Base-by-base conservation (phyloP, 2,329 filamentous ascomycete genomes). In the Seiridium unicorne region DNA sequence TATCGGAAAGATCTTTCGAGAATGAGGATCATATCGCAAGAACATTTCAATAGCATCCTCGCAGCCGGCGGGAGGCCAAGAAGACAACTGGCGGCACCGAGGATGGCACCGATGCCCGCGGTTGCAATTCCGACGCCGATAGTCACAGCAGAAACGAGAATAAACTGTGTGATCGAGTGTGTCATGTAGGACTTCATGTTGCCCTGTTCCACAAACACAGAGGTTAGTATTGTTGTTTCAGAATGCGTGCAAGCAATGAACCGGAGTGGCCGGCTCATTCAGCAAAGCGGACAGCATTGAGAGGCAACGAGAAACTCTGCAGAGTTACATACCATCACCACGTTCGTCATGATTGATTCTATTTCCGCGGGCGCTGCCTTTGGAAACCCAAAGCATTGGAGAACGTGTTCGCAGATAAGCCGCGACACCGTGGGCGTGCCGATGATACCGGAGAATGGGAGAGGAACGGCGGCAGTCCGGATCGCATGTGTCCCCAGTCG, bases 41-140 rank as follows among this genome's bases (percentile, higher is more conserved):
- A 63, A 53, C 65, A 67, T 34, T 67, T 67, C 31, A 61, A 55
- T 36, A 67, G 61, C 18, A 67, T 44, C 35, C 65, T 57, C 8
- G 65, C 65, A 9, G 65, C 65, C 4, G 65, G 65, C 26, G 65
- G 64, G 55, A 67, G 61, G 18, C 48, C 32, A 9, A 51, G 48
- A 9, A 51, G 35, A n/a, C 48, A 51, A 35, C 48, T 36, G 11
- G 48, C 48, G 1, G 32, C 32, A 60, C 61, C 18, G 63, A 64
- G 10, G 64, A 67, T 36, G 64, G 64, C 9, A 63, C 53, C 4
- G 61, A 62, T 46, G 64, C 65, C 10, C 62, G 44, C n/a, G 10
- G 63, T 62, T 3, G 65, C 64, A 5, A 67, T 62, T 3, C 70
- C 68, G 6, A 68, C 70, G 9, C 69, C 61, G 1, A 64, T 60